Evolutionary conservation across 2,329 filamentous ascomycete species (phyloP), one percentile per base, ranked within the genome.

Genomic region (Colletotrichum gloeosporioides): DNA sequence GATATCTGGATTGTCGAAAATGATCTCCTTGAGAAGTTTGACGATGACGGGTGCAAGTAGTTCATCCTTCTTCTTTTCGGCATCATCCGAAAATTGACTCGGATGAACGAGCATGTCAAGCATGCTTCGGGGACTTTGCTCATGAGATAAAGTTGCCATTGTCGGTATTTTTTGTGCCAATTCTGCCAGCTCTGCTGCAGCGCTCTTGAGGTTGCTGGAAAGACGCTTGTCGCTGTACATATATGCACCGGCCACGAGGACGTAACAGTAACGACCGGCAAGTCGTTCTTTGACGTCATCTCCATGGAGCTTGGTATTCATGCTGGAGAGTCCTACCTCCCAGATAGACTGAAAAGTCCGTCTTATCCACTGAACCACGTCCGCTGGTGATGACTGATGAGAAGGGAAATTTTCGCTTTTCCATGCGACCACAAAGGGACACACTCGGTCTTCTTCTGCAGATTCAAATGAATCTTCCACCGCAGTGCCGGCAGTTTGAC

Each of bases 241-340:
- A 10, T 44, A 3, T 44, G 39, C 39, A 10, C 39, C 39, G 5
- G 39, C 39, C 18, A 44, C 39, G 8, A 44, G 39, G 9, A 44
- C 39, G 39, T 44, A 44, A 44, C 39, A 44, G 9, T n/a, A 44
- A 0, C 39, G 39, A 44, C 2, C 39, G 18, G 39, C 39, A 12
- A 44, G 39, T 0, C 9, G 3, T 3, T 44, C 18, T 44, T n/a
- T 44, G 39, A n/a, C 5, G 18, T 3, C 18, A 12, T 4, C 39
- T 6, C 4, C 39, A 12, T 0, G 9, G 9, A n/a, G 5, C 3
- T n/a, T 10, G 1, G 8, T 6, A n/a, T 44, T 0, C 5, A 44
- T 10, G 18, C 5, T 5, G 5, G 39, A 44, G 4, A 44, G 18
- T 44, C 5, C 4, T 10, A 6, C 5, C 39, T n/a, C 39, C 39